Base-by-base conservation (phyloP, 371 early-diverging fungal species). In the Mycotypha africana region DNA sequence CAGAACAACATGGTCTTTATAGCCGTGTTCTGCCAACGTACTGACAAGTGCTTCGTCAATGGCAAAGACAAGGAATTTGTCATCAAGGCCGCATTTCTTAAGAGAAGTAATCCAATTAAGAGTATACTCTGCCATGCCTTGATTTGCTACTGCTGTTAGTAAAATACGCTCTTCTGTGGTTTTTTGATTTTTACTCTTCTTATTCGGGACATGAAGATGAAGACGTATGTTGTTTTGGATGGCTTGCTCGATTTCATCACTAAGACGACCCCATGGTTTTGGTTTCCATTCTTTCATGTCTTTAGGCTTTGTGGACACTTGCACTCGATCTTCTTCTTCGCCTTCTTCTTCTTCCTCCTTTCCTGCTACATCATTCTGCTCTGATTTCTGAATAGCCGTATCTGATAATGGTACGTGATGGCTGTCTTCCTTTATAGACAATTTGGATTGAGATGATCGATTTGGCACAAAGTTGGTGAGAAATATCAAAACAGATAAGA, bases 51-150 rank as follows among this genome's bases (percentile, higher is more conserved):
- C 52, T 11, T 62, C 39, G 45, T 66, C 67, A 22, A 62, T 66
- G 26, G 62, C 62, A 45, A 66, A 66, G 1, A 66, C 59, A n/a
- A 66, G 19, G 30, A 62, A 66, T 17, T 62, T 58, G n/a, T 64
- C 38, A 8, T 54, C 51, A 31, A 59, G 32, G 25, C 53, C 53
- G 17, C 49, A 48, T 6, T 51, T 55, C 31, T 66, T 59, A 25
- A 66, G 44, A 0, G 67, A 66, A 5, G 35, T 56, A 23, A 66
- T 62, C 67, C 67, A 66, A 38, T 66, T 66, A 47, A 66, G 44
- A 4, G 67, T 66, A 38, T 66, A 66, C 16, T 66, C 67, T 14
- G 49, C 56, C 67, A 66, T 66, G 4, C 67, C 67, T 34, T 50
- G 51, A 26, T 66, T 66, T 3, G 62, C 59, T 10, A 66, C 67